Evolutionary conservation across 2,329 filamentous ascomycete species (phyloP).

Genomic region (Aspergillus sp.): DNA sequence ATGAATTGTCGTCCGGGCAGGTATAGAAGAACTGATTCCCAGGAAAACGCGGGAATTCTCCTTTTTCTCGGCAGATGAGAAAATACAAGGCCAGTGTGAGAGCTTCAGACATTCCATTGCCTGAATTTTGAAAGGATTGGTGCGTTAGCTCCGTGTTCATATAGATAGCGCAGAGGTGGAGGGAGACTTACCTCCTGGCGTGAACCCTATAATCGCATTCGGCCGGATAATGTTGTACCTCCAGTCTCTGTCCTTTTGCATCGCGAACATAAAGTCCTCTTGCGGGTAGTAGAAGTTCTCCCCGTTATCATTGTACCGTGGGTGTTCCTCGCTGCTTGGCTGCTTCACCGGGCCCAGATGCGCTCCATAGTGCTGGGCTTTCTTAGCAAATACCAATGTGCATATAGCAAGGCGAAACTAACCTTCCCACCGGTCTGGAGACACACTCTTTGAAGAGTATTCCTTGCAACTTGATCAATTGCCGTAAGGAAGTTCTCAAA

Average conservation of each 20-base stretch:
- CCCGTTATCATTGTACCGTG: constrained; percentile 20
- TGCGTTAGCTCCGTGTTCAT: no score
- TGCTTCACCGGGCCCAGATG: constrained; percentile 26
- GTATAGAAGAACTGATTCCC: constrained; percentile 31
- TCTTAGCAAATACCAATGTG: no score
- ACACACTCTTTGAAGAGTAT: constrained; percentile 23
- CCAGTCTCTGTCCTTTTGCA: constrained; percentile 22
- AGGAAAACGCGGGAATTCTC: constrained; percentile 21
- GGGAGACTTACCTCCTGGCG: no score
- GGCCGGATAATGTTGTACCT: constrained; percentile 30
- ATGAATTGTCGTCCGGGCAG: constrained; percentile 28
- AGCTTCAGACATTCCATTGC: constrained; percentile 31
- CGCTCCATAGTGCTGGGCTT: constrained; percentile 26
- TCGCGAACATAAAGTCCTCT: constrained; percentile 22
- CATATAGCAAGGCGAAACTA: background rate
- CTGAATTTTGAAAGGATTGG: background rate
- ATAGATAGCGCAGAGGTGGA: no score
- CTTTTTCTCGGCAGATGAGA: constrained; percentile 26
- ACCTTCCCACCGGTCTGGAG: constrained; percentile 35
- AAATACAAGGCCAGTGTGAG: constrained; percentile 29
- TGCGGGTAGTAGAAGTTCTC: constrained; percentile 25
- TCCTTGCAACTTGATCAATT: constrained; percentile 24
- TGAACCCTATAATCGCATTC: constrained; percentile 29
- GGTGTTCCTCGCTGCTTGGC: constrained; percentile 22
- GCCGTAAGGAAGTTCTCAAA: constrained; percentile 34